These are phyloP conservation scores for Coniophora puteana DNA, from an alignment of 1,284 basidiomycete genomes.

Conservation along the genomic window DNA sequence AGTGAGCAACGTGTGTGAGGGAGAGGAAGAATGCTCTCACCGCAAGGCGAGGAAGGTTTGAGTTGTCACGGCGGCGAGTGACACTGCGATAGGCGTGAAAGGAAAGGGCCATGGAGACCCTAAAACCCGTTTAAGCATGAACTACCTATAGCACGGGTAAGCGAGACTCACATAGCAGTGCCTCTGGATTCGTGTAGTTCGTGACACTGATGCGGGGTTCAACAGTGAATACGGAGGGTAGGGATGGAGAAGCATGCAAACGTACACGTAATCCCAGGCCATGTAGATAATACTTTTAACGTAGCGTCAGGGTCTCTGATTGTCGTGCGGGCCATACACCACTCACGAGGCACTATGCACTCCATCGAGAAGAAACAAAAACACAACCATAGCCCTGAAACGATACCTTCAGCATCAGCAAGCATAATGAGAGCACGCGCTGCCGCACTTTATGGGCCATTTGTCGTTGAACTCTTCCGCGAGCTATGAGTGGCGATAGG, in stretches of 20 bases:
- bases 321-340: neutral
- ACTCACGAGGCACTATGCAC: slow-evolving; percentile 22
- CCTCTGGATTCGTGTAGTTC: too few species aligned
- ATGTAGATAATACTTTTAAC: slow-evolving; percentile 20
- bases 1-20: too few species aligned
- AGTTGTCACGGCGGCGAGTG: slow-evolving; percentile 20
- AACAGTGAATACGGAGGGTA: too few species aligned
- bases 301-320: neutral
- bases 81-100: slow-evolving; percentile 21
- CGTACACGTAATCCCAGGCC: slow-evolving; percentile 16
- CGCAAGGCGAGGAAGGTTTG: slow-evolving; percentile 25
- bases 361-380: slow-evolving; percentile 1
- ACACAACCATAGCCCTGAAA: neutral
- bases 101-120: slow-evolving; percentile 26
- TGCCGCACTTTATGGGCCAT: too few species aligned
- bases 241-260: neutral
- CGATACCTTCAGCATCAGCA: too few species aligned
- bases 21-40: slow-evolving; percentile 15
- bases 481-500: too few species aligned
- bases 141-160: too few species aligned
- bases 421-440: too few species aligned
- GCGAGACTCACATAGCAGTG: too few species aligned
- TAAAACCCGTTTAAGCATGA: too few species aligned
- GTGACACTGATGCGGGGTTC: too few species aligned
- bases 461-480: too few species aligned